Conservation (phyloP, 306 rosid species). For the Pyrus bretschneideri region DNA sequence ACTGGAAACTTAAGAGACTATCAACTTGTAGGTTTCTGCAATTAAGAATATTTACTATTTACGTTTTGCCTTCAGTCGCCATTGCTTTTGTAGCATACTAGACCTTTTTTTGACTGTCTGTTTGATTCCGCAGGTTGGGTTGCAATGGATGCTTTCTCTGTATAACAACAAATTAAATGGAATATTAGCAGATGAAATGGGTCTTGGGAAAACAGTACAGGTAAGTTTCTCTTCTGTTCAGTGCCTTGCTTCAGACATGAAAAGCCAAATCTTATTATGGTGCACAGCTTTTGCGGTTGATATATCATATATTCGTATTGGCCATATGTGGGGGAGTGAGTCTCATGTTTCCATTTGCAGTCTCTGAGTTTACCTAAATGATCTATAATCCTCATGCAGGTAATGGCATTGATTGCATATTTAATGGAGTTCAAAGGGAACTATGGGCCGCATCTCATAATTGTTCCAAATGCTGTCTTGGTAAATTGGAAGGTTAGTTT, state of each 20-base stretch:
- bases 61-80: background rate
- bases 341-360: conserved; percentile 4
- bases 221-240: conserved; percentile 33
- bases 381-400: conserved; percentile 39
- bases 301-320: conserved; percentile 1
- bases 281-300: background rate
- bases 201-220: conserved; percentile 99
- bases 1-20: conserved; percentile 94
- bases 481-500: conserved; percentile 92
- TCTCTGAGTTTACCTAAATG: conserved; percentile 6
- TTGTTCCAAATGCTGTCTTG: conserved; percentile 97
- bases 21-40: conserved; percentile 73
- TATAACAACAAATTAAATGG: conserved; percentile 98
- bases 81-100: background rate
- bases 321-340: background rate
- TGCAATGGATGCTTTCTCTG: conserved; percentile 99
- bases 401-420: conserved; percentile 97
- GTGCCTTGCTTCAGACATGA: background rate
- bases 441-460: conserved; percentile 99
- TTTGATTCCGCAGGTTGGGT: conserved; percentile 66
- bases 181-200: conserved; percentile 99
- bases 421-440: conserved; percentile 98
- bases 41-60: conserved; percentile 15
- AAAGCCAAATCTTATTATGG: background rate
- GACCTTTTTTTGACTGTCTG: conserved; percentile 4